Evolutionary conservation across 2,329 filamentous ascomycete species (phyloP).

Genomic region (Cladorrhinum sp.): DNA sequence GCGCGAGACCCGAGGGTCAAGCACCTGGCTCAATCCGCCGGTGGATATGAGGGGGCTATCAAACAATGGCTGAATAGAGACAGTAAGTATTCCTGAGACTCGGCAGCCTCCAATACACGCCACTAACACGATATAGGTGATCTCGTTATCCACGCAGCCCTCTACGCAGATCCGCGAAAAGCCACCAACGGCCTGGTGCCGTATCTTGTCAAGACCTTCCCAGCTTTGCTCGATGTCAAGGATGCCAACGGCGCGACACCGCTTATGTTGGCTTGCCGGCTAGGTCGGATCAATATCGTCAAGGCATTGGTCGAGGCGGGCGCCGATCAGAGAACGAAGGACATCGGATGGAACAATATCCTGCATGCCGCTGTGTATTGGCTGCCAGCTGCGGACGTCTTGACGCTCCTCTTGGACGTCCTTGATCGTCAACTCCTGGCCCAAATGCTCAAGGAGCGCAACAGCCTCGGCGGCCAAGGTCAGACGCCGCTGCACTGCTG

Average conservation of each 20-base stretch:
- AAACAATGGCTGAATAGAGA: slow-evolving; percentile 59
- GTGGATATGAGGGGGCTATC: slow-evolving; percentile 63
- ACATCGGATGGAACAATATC: slow-evolving; percentile 62
- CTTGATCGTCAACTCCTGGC: slow-evolving; percentile 56
- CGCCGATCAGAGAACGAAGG: slow-evolving; percentile 65
- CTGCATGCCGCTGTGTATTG: slow-evolving; percentile 55
- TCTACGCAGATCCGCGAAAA: slow-evolving; percentile 43
- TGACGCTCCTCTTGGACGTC: slow-evolving; percentile 52
- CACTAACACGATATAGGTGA: slow-evolving; percentile 44
- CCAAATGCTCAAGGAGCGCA: slow-evolving; percentile 58
- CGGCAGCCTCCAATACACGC: not conserved
- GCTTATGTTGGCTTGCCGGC: slow-evolving; percentile 61
- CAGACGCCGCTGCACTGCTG: slow-evolving; percentile 63
- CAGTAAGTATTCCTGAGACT: slow-evolving; percentile 43
- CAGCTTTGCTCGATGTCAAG: slow-evolving; percentile 60
- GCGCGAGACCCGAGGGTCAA: slow-evolving; percentile 61
- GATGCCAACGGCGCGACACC: slow-evolving; percentile 60
- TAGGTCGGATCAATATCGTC: slow-evolving; percentile 52
- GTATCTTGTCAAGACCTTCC: slow-evolving; percentile 62
- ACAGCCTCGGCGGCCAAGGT: slow-evolving; percentile 47
- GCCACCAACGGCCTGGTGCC: slow-evolving; percentile 55
- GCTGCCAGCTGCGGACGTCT: slow-evolving; percentile 33
- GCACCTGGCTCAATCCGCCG: slow-evolving; percentile 55
- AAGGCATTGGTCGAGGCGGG: slow-evolving; percentile 64
- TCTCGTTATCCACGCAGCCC: slow-evolving; percentile 63